Base-by-base conservation (phyloP, 179 eudicot genomes). In the Amaranthus tricolor region DNA sequence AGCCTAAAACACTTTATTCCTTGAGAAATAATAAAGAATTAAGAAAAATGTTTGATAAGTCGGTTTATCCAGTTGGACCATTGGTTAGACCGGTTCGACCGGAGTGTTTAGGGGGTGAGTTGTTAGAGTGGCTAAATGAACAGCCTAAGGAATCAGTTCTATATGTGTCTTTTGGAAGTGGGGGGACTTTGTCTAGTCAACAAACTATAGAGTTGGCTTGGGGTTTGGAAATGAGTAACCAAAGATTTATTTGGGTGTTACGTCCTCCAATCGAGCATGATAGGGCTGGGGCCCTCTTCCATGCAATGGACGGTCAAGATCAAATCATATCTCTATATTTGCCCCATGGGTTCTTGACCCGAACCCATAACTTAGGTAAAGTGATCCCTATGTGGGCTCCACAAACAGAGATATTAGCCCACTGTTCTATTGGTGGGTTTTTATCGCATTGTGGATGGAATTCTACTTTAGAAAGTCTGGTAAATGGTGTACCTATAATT, bases 391-490 rank as follows among this genome's bases (percentile, higher is more conserved):
- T 58, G 49, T 89, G 91, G 91, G 84, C 84, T 24, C 77, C 85
- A 2, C 93, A 89, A 8, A 80, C 51, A 45, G 80, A 81, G 17
- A 74, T 89, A 53, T 79, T 89, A 6, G 9, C 73, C 4, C 90
- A 87, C 75, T 45, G 1, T 0, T 66, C 88, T 4, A 72, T 80
- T 0, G 89, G 89, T 0, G 89, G 86, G n/a, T 89, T 89, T 6
- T 3, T 89, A 48, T 73, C 86, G 15, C 91, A 89, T 40, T 84
- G 92, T 55, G 91, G 91, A 9, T 87, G 90, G 89, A 85, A 85
- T 47, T 88, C 89, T n/a, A 59, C 71, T 0, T 9, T 82, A 8
- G 92, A 88, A 52, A 86, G 89, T 43, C 63, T 89, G 0, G 75
- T 73, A 3, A 70, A 80, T 6, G 88, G 91, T 0, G 83, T 89